A percentile compares a stretch with the other conserved stretches of the same genome.
These are phyloP conservation scores for Pelargonium fulgidum DNA, from an alignment of 441 rosid genomes.

Conservation along the genomic window DNA sequence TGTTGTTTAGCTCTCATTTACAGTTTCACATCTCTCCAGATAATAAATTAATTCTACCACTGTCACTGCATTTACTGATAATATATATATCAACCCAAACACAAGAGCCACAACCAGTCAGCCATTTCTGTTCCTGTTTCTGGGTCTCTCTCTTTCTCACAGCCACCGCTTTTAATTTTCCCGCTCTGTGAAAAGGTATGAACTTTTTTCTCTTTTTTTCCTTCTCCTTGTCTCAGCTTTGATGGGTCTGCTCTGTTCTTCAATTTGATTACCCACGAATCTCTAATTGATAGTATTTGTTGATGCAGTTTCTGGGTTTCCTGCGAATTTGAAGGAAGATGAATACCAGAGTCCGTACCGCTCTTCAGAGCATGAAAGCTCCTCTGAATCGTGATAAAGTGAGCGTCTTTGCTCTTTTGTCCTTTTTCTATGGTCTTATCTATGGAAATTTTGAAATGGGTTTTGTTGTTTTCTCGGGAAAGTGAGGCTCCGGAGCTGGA, in stretches of 20 bases:
- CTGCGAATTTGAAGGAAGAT: conserved; percentile 22
- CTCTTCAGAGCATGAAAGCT: conserved; percentile 20
- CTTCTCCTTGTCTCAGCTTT: neutral
- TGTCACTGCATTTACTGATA: neutral
- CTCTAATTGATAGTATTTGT: neutral
- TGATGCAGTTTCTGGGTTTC: neutral
- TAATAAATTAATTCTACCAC: neutral
- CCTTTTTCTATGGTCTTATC: neutral
- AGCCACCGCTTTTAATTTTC: neutral
- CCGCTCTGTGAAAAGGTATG: neutral
- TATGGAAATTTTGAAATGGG: conserved; percentile 2
- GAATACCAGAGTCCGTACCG: conserved; percentile 32
- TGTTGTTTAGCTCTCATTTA: neutral
- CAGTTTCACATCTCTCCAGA: neutral
- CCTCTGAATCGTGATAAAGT: conserved; percentile 7
- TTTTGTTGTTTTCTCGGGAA: neutral
- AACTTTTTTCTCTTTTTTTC: conserved; percentile 1
- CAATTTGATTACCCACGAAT: neutral
- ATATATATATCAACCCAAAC: too few relatives aligned
- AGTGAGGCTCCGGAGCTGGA: conserved; percentile 26
- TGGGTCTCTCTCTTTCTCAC: neutral
- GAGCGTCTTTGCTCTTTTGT: neutral
- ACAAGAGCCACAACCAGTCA: neutral
- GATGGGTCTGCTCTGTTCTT: neutral
- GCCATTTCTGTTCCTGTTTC: conserved; percentile 2